phyloP scores from a whole-genome alignment of 192 early-diverging fungal species.

The Mortierella antarctica region DNA sequence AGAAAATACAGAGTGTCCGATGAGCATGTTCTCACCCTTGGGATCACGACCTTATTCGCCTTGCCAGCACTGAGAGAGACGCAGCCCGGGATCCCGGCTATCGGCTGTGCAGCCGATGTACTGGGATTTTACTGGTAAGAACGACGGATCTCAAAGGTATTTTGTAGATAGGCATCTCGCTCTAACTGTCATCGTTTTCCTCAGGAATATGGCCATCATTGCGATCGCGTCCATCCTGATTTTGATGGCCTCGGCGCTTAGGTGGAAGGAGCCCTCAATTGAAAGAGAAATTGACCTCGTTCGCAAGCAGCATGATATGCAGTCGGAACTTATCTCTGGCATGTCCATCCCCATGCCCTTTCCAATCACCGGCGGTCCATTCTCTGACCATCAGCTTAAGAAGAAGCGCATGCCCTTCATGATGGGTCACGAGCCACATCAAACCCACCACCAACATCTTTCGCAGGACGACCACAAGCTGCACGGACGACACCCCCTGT shows the following conservation, averaged over 20 bases:
- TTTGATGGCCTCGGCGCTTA: constrained; percentile 49
- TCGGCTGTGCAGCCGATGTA: constrained; percentile 61
- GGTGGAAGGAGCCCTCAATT: constrained; percentile 53
- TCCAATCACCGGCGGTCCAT: constrained; percentile 40
- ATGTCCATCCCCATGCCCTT: constrained; percentile 49
- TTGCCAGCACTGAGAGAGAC: constrained; percentile 48
- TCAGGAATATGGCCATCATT: constrained; percentile 64
- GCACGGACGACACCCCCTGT: background rate
- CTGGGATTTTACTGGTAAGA: constrained; percentile 59
- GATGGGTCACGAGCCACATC: constrained; percentile 2
- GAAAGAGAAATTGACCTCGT: constrained; percentile 40
- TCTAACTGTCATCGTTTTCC: background rate
- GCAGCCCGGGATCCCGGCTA: constrained; percentile 57
- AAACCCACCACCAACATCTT: constrained; percentile 5
- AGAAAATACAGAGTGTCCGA: constrained; percentile 52
- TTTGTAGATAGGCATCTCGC: background rate
- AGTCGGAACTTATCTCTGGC: constrained; percentile 43
- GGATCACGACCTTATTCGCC: constrained; percentile 59
- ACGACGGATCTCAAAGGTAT: background rate
- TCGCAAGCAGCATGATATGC: constrained; percentile 43
- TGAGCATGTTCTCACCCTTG: constrained; percentile 56
- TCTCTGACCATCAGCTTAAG: constrained; percentile 32
- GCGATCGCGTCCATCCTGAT: constrained; percentile 57
- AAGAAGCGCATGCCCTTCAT: constrained; percentile 38
- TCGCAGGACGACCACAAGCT: background rate